Base-by-base conservation (phyloP, 208 protist species). In the Borovskyia barvae region DNA sequence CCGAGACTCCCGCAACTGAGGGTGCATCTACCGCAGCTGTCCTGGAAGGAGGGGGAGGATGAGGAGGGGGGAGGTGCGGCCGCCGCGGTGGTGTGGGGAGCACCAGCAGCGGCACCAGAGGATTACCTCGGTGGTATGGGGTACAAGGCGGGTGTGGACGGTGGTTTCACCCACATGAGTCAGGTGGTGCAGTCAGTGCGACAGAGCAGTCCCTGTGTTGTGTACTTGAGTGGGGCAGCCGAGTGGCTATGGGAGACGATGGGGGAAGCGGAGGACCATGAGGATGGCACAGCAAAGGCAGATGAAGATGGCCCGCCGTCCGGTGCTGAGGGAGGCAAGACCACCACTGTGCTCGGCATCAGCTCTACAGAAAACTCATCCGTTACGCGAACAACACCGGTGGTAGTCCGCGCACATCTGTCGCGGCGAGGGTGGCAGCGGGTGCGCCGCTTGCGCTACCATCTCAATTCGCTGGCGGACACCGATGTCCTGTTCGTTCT, bases 171-270 rank as follows among this genome's bases (percentile, higher is more conserved):
- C 25, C 82, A 93, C 50, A 85, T 94, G 57, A 66, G 77, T 28
- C 64, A 80, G 22, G 56, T 77, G 20, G 72, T 91, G 26, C 55
- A 68, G 46, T 77, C 77, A 2, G 42, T 87, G 33, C 75, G 76
- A 26, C 79, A 71, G 17, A 77, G 57, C 47, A 66, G 61, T 24
- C 84, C 84, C 3, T 94, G 72, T 20, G 55, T 87, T 5, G 82
- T 94, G 47, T 55, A 85, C 22, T 49, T 94, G n/a, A 63, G 71
- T 11, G 83, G 83, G 0, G 73, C 68, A 20, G 83, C 85, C 25
- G 77, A 80, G 32, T 94, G 82, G 80, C 58, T 94, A n/a, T n/a
- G 33, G 39, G 40, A 8, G 72, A 69, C 19, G 47, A 68, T 26
- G 62, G 66, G 33, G 29, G 20, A 39, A 64, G 30, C 50, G 39